A percentile compares a stretch with the other conserved stretches of the same genome.
These are phyloP conservation scores for Linanthus parryae DNA, from an alignment of 148 eudicot species.

Conservation along the genomic window DNA sequence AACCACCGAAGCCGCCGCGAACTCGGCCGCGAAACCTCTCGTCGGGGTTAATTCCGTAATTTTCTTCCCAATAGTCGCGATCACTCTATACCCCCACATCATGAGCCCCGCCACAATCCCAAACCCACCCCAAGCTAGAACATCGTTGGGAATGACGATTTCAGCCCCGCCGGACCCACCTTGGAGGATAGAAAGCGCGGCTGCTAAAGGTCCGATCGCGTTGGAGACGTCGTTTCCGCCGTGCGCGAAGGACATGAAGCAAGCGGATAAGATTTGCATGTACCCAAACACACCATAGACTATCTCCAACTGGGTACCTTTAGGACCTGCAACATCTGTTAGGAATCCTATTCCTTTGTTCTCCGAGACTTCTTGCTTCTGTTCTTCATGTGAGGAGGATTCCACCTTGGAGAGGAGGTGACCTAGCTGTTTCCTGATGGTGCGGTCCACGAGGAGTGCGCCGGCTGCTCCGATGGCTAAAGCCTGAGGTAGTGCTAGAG, in stretches of 20 bases:
- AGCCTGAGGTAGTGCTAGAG: slow-evolving; percentile 65
- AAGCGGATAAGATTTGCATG: slow-evolving; percentile 91
- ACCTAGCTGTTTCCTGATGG: slow-evolving; percentile 72
- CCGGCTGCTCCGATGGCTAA: slow-evolving; percentile 61
- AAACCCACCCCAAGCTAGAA: slow-evolving; percentile 95
- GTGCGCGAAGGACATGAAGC: slow-evolving; percentile 80
- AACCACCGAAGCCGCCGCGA: slow-evolving; percentile 95
- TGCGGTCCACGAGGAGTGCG: slow-evolving; percentile 53
- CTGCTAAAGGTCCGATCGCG: slow-evolving; percentile 92
- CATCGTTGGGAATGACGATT: slow-evolving; percentile 66
- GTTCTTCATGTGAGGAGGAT: slow-evolving; percentile 23
- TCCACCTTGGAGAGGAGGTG: slow-evolving; percentile 56
- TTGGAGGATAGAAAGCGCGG: slow-evolving; percentile 73
- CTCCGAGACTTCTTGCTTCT: slow-evolving; percentile 14
- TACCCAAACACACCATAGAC: slow-evolving; percentile 94
- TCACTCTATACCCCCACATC: slow-evolving; percentile 98
- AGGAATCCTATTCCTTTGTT: slow-evolving; percentile 60
- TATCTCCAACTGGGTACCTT: slow-evolving; percentile 74
- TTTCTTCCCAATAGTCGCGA: slow-evolving; percentile 89
- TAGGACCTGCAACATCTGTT: slow-evolving; percentile 80
- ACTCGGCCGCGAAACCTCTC: slow-evolving; percentile 96
- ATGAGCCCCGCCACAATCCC: slow-evolving; percentile 92
- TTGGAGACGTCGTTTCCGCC: slow-evolving; percentile 98
- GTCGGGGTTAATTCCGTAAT: slow-evolving; percentile 91
- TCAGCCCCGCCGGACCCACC: slow-evolving; percentile 53